These are phyloP conservation scores for Talaromyces borbonicus DNA, from an alignment of 495 filamentous ascomycete genomes.

Conservation along the genomic window DNA sequence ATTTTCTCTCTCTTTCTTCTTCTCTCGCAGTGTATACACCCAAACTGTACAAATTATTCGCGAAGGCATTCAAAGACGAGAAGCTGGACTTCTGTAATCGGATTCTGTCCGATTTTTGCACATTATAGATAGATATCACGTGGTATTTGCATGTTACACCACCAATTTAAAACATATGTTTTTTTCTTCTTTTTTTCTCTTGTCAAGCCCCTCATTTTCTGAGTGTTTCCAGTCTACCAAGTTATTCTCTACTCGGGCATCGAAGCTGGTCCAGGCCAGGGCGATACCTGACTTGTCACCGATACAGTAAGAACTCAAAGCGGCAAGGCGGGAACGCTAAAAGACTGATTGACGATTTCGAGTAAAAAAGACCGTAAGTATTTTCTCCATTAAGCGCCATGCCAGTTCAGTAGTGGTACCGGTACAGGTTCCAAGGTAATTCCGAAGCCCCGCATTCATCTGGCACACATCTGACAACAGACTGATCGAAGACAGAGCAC, in stretches of 20 bases:
- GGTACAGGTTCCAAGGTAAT: no score
- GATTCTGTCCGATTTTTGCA: neutral
- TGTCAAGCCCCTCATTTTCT: neutral
- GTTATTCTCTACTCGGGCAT: no score
- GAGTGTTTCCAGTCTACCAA: no score
- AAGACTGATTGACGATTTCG: neutral
- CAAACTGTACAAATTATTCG: neutral
- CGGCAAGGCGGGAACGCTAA: no score
- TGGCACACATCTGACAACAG: no score
- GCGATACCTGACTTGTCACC: no score
- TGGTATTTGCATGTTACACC: neutral
- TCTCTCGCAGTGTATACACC: neutral
- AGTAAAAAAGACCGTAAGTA: neutral
- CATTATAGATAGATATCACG: conserved; percentile 4
- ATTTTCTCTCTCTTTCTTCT: neutral
- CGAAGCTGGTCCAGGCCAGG: no score
- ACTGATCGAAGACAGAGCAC: no score
- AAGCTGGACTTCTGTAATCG: neutral
- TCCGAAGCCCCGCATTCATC: no score
- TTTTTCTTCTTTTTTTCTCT: neutral
- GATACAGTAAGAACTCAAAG: no score
- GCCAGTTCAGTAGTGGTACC: no score
- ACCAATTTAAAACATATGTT: neutral
- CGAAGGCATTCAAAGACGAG: neutral
- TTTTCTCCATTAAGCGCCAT: neutral